phyloP scores from a whole-genome alignment of 2,329 filamentous ascomycete genomes.

The Sporothrix euskadiensis region DNA sequence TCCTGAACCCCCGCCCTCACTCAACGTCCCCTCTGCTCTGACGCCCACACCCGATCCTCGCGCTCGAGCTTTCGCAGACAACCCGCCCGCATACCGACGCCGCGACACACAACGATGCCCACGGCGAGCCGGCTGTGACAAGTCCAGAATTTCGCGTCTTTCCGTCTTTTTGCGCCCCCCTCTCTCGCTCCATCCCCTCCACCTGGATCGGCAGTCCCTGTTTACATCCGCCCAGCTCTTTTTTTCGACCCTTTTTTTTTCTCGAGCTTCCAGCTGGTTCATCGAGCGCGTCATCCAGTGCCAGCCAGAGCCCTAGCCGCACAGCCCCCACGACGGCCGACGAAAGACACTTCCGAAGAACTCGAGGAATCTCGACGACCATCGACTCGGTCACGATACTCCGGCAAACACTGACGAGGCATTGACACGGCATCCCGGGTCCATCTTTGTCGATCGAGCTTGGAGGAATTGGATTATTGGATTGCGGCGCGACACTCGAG shows the following conservation, averaged over 20 bases:
- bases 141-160: neutral
- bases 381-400: neutral
- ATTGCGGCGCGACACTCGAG: neutral
- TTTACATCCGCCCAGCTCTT: slow-evolving; percentile 5
- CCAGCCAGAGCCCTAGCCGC: neutral
- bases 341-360: neutral
- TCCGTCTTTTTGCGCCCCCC: neutral
- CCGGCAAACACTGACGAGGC: neutral
- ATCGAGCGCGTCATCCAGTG: slow-evolving; percentile 16
- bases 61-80: slow-evolving; percentile 17
- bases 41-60: slow-evolving; percentile 18
- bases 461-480: neutral
- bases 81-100: slow-evolving; percentile 7
- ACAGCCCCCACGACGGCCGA: neutral
- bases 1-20: slow-evolving; percentile 18
- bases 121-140: slow-evolving; percentile 5
- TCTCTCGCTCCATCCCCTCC: neutral
- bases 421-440: neutral
- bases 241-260: slow-evolving; percentile 17
- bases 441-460: neutral
- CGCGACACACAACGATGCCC: slow-evolving; percentile 5
- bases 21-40: slow-evolving; percentile 6
- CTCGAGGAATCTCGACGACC: neutral
- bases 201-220: neutral
- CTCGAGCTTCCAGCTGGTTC: neutral